These are phyloP conservation scores for Trichocladium antarcticum DNA, from an alignment of 495 filamentous ascomycete genomes.

Conservation along the genomic window DNA sequence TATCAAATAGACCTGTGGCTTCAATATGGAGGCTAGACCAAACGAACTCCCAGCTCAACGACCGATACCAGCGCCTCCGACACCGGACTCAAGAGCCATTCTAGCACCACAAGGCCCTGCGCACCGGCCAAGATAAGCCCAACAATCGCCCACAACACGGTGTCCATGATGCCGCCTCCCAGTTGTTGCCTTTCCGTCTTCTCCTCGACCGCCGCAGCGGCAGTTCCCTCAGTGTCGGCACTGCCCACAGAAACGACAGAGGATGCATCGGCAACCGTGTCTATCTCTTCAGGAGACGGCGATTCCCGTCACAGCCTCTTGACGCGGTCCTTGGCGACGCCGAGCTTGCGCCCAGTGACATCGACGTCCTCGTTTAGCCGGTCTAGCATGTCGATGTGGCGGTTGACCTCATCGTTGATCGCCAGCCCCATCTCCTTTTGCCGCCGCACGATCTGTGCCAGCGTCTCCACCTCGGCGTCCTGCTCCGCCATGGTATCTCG, in stretches of 20 bases:
- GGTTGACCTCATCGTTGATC: slow-evolving; percentile 74
- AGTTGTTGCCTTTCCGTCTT: neutral
- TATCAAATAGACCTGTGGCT: too few species aligned
- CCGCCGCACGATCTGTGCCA: slow-evolving; percentile 63
- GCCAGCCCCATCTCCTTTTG: slow-evolving; percentile 79
- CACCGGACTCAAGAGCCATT: slow-evolving; percentile 19
- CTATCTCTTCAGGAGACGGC: slow-evolving; percentile 9
- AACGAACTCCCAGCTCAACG: slow-evolving; percentile 22
- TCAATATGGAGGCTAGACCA: slow-evolving; percentile 13
- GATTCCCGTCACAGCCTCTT: slow-evolving; percentile 47
- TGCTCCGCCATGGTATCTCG: slow-evolving; percentile 74
- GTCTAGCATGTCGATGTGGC: slow-evolving; percentile 73
- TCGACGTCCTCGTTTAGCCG: slow-evolving; percentile 66
- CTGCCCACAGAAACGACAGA: neutral
- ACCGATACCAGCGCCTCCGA: slow-evolving; percentile 19
- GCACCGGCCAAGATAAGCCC: slow-evolving; percentile 19
- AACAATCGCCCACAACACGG: slow-evolving; percentile 21
- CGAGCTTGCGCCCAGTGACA: slow-evolving; percentile 62
- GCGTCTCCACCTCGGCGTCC: slow-evolving; percentile 64
- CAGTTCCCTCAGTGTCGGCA: neutral
- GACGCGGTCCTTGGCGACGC: slow-evolving; percentile 71
- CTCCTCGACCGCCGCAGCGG: neutral
- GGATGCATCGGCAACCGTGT: neutral
- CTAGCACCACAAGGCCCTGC: slow-evolving; percentile 14
- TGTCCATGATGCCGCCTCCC: slow-evolving; percentile 15